Base-by-base conservation (phyloP, 2,329 filamentous ascomycete species). In the Aspergillus carbonarius region DNA sequence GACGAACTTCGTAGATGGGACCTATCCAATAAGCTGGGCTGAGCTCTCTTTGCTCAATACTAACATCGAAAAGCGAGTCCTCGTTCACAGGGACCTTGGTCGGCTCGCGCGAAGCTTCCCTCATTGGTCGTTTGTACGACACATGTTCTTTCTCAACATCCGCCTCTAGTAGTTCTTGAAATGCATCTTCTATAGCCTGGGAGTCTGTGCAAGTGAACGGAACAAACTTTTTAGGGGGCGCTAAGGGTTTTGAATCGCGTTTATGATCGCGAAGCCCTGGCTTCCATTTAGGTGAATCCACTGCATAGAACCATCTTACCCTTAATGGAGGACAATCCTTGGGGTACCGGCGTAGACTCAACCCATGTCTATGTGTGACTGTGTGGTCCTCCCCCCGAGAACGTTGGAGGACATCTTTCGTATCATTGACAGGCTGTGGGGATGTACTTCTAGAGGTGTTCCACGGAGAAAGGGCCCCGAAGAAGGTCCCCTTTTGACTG, bases 61-160 rank as follows among this genome's bases (percentile, higher is more conserved):
- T 88, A 35, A 98, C 93, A 72, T 98, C 93, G 69, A 96, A 98
- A 10, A 98, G 79, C 67, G 92, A 97, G 74, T 98, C 93, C 72
- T 98, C 93, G 66, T 98, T 96, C 8, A 98, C 93, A 0, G 91
- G 88, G 2, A 96, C 88, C 60, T 83, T 86, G 18, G 82, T 77
- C 40, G 73, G 74, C 5, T 64, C 60, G 17, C 59, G 18, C 17
- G 57, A 34, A 46, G 37, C 46, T 37, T 13, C 18, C 63, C 54
- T 32, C 55, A 44, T 61, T 59, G 15, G 42, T 58, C 20, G 66
- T 60, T 55, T 42, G 20, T 59, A 17, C 18, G 63, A 57, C 42
- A 66, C 52, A 3, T 71, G 69, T 63, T 74, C 78, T 60, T 64
- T 74, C 63, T 71, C 78, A 66, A 92, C 87, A 50, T 87, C 84